Evolutionary conservation across 176 grass and related monocot species (phyloP), one percentile per base, ranked within the genome.

Genomic region (Zea mays): DNA sequence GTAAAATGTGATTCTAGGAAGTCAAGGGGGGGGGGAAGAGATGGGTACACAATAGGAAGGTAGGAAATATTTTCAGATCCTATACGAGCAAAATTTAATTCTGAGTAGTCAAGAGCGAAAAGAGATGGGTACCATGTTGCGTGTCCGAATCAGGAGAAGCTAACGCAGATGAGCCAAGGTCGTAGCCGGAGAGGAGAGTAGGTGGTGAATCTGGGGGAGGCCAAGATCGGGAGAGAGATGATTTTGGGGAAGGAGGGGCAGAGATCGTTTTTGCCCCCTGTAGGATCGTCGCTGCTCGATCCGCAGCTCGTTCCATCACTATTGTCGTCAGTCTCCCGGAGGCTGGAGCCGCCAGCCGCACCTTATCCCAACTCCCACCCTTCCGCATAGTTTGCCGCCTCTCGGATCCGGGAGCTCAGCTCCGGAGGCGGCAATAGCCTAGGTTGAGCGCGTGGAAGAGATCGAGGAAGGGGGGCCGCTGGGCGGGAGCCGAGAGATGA

Each of bases 71-170:
- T n/a, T 21, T 21, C n/a, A 58, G 55, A 58, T 58, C 55, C 55
- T 57, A 48, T 14, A 58, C 3, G n/a, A 58, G 55, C 16, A 21
- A 58, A 57, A 21, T 58, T 17, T 58, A 58, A 21, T 58, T 58
- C 3, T 1, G 8, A 7, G 7, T 10, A 21, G 55, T 58, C 8
- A 20, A 1, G 10, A 6, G 34, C 19, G 17, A 0, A 35, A 7
- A 16, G 46, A n/a, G 14, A 2, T 3, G 61, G 38, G 38, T 55
- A 82, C 80, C 71, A 82, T 82, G 43, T 66, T 45, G 37, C 51
- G 7, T 38, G 6, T 65, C 46, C 8, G 15, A 34, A 42, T 2
- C 19, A 52, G 79, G 60, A 66, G 46, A 8, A 47, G 19, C 33
- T 13, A 60, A 15, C 0, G 36, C 45, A 16, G 19, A 8, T 12